A percentile compares a stretch with the other conserved stretches of the same genome.
Evolutionary conservation across 768 basidiomycete genomes (phyloP).

Genomic region (Exsudoporus frostii): DNA sequence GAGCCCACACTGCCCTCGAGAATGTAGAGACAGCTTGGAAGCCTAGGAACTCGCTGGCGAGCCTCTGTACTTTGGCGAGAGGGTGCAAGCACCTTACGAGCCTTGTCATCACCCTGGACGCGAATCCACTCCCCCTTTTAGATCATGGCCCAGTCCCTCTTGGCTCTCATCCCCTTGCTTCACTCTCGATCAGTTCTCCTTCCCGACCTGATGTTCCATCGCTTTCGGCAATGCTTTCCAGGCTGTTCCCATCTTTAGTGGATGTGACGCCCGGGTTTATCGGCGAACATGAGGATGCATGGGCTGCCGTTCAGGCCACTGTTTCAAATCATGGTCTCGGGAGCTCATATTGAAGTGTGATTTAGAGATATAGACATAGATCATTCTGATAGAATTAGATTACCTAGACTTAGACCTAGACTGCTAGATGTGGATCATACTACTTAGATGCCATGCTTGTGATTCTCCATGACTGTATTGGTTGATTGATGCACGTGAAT

Average conservation of each 20-base stretch:
- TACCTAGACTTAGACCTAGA: not conserved
- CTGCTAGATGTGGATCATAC: not conserved
- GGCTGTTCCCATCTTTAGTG: conserved; percentile 39
- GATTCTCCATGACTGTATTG: not conserved
- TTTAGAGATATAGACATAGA: conserved; percentile 5
- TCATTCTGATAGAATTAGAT: not conserved
- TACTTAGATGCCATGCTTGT: not conserved
- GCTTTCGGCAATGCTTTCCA: conserved; percentile 31
- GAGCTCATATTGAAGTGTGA: not conserved
- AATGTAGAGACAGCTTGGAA: conserved; percentile 18
- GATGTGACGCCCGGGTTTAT: conserved; percentile 35
- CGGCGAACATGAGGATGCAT: conserved; percentile 30
- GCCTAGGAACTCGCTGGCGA: conserved; percentile 16
- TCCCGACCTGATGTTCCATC: conserved; percentile 26
- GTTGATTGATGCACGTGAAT: not conserved
- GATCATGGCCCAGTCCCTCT: not conserved
- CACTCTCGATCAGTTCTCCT: conserved; percentile 35
- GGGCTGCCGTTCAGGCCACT: conserved; percentile 19
- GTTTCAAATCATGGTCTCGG: not conserved
- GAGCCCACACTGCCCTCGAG: conserved; percentile 28
- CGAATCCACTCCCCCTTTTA: not conserved
- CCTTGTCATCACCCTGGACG: conserved; percentile 22
- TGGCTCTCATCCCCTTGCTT: conserved; percentile 24
- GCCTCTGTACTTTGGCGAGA: conserved; percentile 14
- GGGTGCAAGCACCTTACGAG: conserved; percentile 15